phyloP scores from a whole-genome alignment of 2,329 filamentous ascomycete species.

The Colletotrichum sp. region DNA sequence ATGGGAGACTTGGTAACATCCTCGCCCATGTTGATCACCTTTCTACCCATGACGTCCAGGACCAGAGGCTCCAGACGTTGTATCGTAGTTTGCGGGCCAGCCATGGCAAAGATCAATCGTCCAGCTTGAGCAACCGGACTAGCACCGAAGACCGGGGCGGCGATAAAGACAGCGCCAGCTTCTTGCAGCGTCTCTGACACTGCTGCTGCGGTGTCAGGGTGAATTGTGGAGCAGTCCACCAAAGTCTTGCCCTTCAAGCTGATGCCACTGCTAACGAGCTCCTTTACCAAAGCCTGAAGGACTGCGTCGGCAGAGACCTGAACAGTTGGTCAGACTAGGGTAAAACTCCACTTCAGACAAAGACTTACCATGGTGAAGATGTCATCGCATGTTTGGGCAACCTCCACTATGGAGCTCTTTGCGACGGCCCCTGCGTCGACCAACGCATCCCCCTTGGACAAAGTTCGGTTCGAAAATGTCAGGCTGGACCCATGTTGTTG shows the following conservation, averaged over 20 bases:
- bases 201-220: constrained; percentile 44
- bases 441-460: constrained; percentile 44
- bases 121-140: constrained; percentile 51
- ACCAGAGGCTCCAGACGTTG: constrained; percentile 41
- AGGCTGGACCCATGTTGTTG: constrained; percentile 43
- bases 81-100: constrained; percentile 41
- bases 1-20: constrained; percentile 48
- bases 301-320: constrained; percentile 39
- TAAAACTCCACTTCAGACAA: not conserved
- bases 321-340: not conserved
- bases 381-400: constrained; percentile 35
- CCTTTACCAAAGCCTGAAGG: constrained; percentile 35
- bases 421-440: constrained; percentile 30
- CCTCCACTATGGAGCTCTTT: constrained; percentile 24
- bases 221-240: constrained; percentile 55
- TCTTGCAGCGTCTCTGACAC: constrained; percentile 31
- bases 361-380: constrained; percentile 44
- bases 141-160: constrained; percentile 55
- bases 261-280: constrained; percentile 27
- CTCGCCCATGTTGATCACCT: constrained; percentile 45
- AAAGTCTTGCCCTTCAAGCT: constrained; percentile 41
- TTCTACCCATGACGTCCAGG: constrained; percentile 44
- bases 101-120: constrained; percentile 48
- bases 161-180: constrained; percentile 41
- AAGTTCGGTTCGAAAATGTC: constrained; percentile 49